phyloP scores from a whole-genome alignment of 192 early-diverging fungal genomes.

The Entomortierella chlamydospora region DNA sequence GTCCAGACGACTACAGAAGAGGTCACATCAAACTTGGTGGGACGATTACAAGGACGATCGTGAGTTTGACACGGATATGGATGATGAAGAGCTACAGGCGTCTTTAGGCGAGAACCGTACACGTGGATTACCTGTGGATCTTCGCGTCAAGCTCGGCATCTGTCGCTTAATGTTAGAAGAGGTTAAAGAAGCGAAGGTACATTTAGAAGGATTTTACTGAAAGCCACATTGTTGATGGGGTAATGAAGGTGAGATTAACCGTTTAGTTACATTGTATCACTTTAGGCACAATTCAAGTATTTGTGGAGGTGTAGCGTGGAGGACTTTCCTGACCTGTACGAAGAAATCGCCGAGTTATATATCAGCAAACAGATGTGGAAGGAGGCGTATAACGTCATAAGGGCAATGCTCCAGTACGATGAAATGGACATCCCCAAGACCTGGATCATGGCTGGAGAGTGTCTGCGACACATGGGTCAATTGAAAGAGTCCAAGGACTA shows the following conservation, averaged over 20 bases:
- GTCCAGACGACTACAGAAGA: constrained; percentile 74
- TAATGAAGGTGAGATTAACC: too few relatives aligned
- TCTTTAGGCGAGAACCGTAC: constrained; percentile 42
- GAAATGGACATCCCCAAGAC: constrained; percentile 53
- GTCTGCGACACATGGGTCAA: constrained; percentile 42
- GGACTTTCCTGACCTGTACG: constrained; percentile 74
- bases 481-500: constrained; percentile 45
- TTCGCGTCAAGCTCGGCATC: constrained; percentile 88
- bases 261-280: too few relatives aligned
- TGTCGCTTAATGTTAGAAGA: constrained; percentile 80
- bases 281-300: constrained; percentile 73
- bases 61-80: constrained; percentile 67
- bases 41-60: constrained; percentile 66
- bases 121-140: constrained; percentile 79
- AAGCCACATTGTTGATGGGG: too few relatives aligned
- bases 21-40: constrained; percentile 76
- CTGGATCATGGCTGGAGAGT: constrained; percentile 55
- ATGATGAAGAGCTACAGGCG: constrained; percentile 37
- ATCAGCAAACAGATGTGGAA: constrained; percentile 70
- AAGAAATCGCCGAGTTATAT: constrained; percentile 82
- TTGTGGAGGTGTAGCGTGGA: constrained; percentile 64
- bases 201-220: background rate
- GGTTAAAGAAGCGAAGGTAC: constrained; percentile 73
- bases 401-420: constrained; percentile 58
- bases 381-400: constrained; percentile 71